Evolutionary conservation across 2,329 filamentous ascomycete species (phyloP).

Genomic region (Stagonosporopsis rhizophila): DNA sequence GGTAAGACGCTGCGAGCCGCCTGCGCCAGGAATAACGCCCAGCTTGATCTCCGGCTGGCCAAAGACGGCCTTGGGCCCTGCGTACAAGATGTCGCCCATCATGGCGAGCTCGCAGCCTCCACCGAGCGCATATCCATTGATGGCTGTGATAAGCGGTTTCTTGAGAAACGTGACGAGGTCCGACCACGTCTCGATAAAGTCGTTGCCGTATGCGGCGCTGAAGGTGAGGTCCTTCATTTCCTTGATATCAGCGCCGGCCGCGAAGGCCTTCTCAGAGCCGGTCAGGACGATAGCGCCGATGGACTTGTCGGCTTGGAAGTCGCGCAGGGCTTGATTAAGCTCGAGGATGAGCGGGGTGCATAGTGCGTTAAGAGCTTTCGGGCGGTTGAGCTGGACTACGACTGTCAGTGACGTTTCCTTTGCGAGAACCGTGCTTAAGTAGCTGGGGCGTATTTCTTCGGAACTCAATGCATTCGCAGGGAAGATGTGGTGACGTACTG

Average conservation of each 20-base stretch:
- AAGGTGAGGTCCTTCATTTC: slow-evolving; percentile 97
- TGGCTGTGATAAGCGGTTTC: slow-evolving; percentile 92
- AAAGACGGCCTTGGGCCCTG: slow-evolving; percentile 83
- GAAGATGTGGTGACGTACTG: slow-evolving; percentile 60
- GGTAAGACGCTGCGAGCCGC: slow-evolving; percentile 88
- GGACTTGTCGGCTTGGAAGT: slow-evolving; percentile 41
- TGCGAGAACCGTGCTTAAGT: background rate
- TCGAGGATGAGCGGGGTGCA: slow-evolving; percentile 89
- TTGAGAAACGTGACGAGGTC: slow-evolving; percentile 82
- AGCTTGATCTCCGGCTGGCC: slow-evolving; percentile 98
- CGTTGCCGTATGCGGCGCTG: slow-evolving; percentile 80
- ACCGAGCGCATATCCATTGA: slow-evolving; percentile 92
- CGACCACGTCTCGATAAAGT: slow-evolving; percentile 97
- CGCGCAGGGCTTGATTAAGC: slow-evolving; percentile 60
- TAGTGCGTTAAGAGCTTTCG: slow-evolving; percentile 94
- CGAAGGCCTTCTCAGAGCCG: slow-evolving; percentile 81
- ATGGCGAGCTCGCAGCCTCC: slow-evolving; percentile 96
- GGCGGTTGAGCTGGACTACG: slow-evolving; percentile 88
- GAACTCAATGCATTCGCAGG: background rate
- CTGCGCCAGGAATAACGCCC: slow-evolving; percentile 88
- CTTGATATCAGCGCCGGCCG: slow-evolving; percentile 93
- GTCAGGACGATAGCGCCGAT: slow-evolving; percentile 69
- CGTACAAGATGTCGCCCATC: slow-evolving; percentile 97
- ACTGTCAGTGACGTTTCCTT: slow-evolving; percentile 17
- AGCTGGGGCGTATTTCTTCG: background rate